These are phyloP conservation scores for Albifimbria verrucaria DNA, from an alignment of 2,329 filamentous ascomycete species.

Conservation along the genomic window DNA sequence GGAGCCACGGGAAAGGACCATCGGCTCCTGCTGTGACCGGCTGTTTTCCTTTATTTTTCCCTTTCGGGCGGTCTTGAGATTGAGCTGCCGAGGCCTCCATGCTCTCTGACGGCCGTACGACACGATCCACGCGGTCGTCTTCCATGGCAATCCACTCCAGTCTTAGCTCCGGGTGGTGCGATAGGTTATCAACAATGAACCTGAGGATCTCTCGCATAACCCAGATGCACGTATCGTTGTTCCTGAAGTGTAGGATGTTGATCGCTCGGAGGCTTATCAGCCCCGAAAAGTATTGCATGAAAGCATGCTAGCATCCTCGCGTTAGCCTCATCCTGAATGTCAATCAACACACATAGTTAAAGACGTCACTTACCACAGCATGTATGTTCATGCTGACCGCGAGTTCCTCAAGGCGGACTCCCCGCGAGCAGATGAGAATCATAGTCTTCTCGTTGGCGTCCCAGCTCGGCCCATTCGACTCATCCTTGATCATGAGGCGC, in stretches of 20 bases:
- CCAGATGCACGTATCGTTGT: constrained; percentile 54
- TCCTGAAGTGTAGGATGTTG: constrained; percentile 52
- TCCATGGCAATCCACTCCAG: constrained; percentile 58
- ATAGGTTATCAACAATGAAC: constrained; percentile 58
- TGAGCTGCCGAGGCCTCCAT: constrained; percentile 18
- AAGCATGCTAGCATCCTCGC: constrained; percentile 45
- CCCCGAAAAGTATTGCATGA: constrained; percentile 51
- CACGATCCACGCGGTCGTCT: constrained; percentile 45
- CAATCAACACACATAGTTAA: neutral
- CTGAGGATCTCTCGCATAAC: constrained; percentile 54
- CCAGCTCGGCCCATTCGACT: constrained; percentile 47
- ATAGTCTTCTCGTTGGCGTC: constrained; percentile 54
- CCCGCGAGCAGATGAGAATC: constrained; percentile 49
- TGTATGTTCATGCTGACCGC: constrained; percentile 52
- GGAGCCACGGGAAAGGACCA: constrained; percentile 22
- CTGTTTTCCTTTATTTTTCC: constrained; percentile 33
- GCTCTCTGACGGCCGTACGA: constrained; percentile 38
- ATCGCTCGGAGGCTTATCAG: constrained; percentile 50
- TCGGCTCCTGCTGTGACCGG: constrained; percentile 13
- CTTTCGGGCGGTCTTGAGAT: constrained; percentile 4
- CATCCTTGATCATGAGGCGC: constrained; percentile 59
- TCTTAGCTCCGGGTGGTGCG: constrained; percentile 51
- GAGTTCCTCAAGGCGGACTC: constrained; percentile 50
- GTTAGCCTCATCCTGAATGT: constrained; percentile 2
- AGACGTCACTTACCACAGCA: constrained; percentile 44